phyloP scores from a whole-genome alignment of 352 stramenopile genomes.

The Globisporangium paroecandrum region DNA sequence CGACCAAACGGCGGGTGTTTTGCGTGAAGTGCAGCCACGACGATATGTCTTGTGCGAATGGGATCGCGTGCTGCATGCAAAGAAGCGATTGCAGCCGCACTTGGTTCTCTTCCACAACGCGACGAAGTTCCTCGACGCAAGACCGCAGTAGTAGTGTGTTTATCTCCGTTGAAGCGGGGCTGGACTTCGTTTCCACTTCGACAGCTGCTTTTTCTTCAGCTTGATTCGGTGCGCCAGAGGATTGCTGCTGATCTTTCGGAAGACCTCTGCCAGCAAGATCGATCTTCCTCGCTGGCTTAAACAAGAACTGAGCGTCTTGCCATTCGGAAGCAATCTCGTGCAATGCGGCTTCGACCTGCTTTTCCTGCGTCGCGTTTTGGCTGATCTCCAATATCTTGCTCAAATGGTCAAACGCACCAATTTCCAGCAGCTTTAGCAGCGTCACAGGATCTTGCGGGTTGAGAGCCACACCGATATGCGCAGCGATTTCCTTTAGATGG shows the following conservation, averaged over 20 bases:
- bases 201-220: not conserved
- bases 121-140: constrained; percentile 38
- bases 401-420: constrained; percentile 58
- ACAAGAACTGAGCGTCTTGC: constrained; percentile 35
- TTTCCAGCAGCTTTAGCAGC: constrained; percentile 68
- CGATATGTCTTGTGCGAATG: constrained; percentile 43
- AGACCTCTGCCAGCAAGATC: not conserved
- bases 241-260: not conserved
- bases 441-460: constrained; percentile 52
- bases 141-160: constrained; percentile 27
- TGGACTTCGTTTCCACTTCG: not conserved
- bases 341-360: constrained; percentile 54
- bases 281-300: constrained; percentile 26
- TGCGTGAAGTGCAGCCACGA: constrained; percentile 49
- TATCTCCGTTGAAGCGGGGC: not conserved
- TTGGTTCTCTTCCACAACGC: constrained; percentile 61
- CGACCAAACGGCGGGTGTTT: constrained; percentile 33
- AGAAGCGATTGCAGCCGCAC: constrained; percentile 47
- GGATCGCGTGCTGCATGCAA: constrained; percentile 37
- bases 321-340: constrained; percentile 49
- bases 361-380: constrained; percentile 59
- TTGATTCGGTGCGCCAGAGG: not conserved
- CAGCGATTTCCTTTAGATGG: constrained; percentile 57
- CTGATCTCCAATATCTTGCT: constrained; percentile 54
- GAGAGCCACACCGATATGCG: constrained; percentile 41